phyloP scores from a whole-genome alignment of 1,284 basidiomycete genomes.

The Puccinia triticina region DNA sequence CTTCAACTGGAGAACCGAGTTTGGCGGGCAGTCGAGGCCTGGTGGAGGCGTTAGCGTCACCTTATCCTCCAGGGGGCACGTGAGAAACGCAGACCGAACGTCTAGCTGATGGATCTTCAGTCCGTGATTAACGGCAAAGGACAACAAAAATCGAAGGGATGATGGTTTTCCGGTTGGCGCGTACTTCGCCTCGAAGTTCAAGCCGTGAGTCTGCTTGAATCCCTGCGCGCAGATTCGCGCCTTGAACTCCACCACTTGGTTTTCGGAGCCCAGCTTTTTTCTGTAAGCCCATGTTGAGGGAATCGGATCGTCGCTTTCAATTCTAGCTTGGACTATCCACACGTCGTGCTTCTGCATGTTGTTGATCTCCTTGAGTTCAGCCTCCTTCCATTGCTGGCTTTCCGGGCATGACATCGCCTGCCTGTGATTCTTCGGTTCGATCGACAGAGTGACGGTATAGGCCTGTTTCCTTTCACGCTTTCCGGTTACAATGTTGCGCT shows the following conservation, averaged over 20 bases:
- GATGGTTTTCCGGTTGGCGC: slow-evolving; percentile 43
- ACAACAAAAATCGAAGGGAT: slow-evolving; percentile 35
- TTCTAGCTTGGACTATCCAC: too few species aligned
- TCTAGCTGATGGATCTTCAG: slow-evolving; percentile 51
- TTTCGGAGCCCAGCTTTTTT: background rate
- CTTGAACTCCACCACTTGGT: slow-evolving; percentile 42
- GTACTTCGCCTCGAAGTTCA: slow-evolving; percentile 50
- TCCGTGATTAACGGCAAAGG: slow-evolving; percentile 29
- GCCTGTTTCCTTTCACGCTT: too few species aligned
- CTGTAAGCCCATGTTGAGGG: too few species aligned
- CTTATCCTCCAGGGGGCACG: too few species aligned
- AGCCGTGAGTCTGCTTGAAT: slow-evolving; percentile 46
- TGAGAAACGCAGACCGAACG: slow-evolving; percentile 31
- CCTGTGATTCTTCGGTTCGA: too few species aligned
- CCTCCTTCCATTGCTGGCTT: too few species aligned
- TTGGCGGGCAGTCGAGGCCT: background rate
- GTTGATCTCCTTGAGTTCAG: too few species aligned
- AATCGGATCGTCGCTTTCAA: too few species aligned
- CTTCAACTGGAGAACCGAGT: background rate
- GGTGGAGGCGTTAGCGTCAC: background rate
- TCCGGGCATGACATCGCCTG: too few species aligned
- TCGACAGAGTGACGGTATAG: too few species aligned
- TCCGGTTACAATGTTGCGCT: too few species aligned
- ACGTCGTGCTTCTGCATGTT: too few species aligned
- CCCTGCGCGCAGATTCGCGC: slow-evolving; percentile 52